These are phyloP conservation scores for Termitomyces heimii DNA, from an alignment of 768 basidiomycete genomes.

Conservation along the genomic window DNA sequence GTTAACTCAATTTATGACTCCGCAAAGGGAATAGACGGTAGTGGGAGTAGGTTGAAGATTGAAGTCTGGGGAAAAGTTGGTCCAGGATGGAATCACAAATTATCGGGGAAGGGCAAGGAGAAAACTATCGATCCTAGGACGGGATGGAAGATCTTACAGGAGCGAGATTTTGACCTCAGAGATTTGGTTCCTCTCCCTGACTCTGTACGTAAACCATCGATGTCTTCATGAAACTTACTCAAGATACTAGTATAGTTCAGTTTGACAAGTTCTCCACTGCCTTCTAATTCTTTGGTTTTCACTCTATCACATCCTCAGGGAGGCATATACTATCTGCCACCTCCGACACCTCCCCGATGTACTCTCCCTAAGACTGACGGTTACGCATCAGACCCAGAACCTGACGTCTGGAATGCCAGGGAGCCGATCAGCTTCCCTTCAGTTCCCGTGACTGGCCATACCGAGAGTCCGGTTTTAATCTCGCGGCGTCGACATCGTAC, in stretches of 20 bases:
- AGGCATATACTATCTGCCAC: conserved; percentile 53
- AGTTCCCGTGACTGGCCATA: conserved; percentile 4
- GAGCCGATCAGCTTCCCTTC: conserved; percentile 16
- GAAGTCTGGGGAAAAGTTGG: conserved; percentile 53
- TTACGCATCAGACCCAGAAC: conserved; percentile 72
- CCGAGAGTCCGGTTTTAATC: conserved; percentile 14
- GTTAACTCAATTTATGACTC: conserved; percentile 44
- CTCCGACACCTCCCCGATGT: conserved; percentile 27
- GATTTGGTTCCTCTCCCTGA: conserved; percentile 53
- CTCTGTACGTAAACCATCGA: conserved; percentile 41
- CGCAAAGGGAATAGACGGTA: conserved; percentile 47
- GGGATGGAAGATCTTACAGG: conserved; percentile 61
- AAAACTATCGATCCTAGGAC: conserved; percentile 11
- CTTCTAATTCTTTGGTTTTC: conserved; percentile 71
- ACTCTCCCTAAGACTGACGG: conserved; percentile 54
- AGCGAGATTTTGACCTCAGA: conserved; percentile 60
- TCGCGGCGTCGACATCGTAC: conserved; percentile 29
- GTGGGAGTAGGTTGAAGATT: conserved; percentile 44
- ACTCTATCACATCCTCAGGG: conserved; percentile 58
- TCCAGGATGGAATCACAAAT: conserved; percentile 13
- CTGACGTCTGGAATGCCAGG: conserved; percentile 37
- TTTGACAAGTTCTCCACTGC: conserved; percentile 35
- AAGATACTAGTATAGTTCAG: conserved; percentile 20
- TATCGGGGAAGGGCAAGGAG: conserved; percentile 44
- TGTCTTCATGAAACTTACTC: conserved; percentile 5